Evolutionary conservation across 2,329 filamentous ascomycete genomes (phyloP).

Genomic region (Trichoderma asperellum): DNA sequence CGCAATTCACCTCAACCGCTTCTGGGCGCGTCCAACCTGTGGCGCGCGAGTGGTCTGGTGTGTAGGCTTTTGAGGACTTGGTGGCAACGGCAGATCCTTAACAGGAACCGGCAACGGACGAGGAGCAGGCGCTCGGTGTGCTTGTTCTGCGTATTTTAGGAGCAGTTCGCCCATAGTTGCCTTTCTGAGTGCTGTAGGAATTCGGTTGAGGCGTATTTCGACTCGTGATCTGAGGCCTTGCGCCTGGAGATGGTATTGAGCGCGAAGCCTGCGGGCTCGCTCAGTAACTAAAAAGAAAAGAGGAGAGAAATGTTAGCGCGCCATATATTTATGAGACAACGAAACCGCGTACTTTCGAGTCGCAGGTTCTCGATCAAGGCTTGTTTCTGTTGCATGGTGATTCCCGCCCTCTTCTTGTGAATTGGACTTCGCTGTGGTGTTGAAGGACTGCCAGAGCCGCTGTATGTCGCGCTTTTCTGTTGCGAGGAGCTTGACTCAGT

Average conservation of each 20-base stretch:
- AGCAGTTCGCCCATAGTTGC: slow-evolving; percentile 82
- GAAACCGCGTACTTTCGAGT: slow-evolving; percentile 70
- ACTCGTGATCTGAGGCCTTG: slow-evolving; percentile 83
- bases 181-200: slow-evolving; percentile 78
- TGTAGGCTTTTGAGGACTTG: slow-evolving; percentile 44
- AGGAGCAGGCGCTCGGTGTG: slow-evolving; percentile 37
- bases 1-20: slow-evolving; percentile 56
- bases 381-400: slow-evolving; percentile 77
- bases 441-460: slow-evolving; percentile 40
- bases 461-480: slow-evolving; percentile 32
- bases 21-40: slow-evolving; percentile 43
- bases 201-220: slow-evolving; percentile 90
- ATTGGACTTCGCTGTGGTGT: slow-evolving; percentile 60
- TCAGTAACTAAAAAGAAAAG: slow-evolving; percentile 68
- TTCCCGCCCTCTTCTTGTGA: slow-evolving; percentile 62
- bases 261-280: slow-evolving; percentile 81
- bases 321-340: background rate
- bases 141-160: slow-evolving; percentile 52
- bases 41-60: slow-evolving; percentile 34
- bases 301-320: slow-evolving; percentile 29
- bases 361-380: slow-evolving; percentile 87
- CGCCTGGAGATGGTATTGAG: slow-evolving; percentile 86
- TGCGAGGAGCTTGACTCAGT: slow-evolving; percentile 32
- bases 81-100: slow-evolving; percentile 50
- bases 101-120: slow-evolving; percentile 51